Percentiles rank a stretch among this genome's conserved stretches.
Evolutionary conservation across 2,329 filamentous ascomycete genomes (phyloP).

Genomic region (Trichoderma koningiopsis): DNA sequence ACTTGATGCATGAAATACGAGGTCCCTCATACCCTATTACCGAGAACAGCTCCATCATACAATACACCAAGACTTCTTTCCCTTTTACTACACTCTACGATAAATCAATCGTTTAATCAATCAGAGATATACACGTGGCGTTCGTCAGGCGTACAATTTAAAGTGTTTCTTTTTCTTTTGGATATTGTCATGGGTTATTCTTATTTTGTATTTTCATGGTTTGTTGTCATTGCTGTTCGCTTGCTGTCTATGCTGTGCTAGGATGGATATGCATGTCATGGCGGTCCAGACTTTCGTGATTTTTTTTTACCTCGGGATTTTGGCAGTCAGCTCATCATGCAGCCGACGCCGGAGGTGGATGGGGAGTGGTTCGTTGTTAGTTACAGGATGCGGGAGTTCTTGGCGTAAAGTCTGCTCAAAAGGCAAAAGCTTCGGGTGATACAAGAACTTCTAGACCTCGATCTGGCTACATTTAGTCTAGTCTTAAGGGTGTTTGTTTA

Average conservation of each 20-base stretch:
- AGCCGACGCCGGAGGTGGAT: not conserved
- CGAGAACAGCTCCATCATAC: not conserved
- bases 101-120: not conserved
- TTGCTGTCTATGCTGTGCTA: not conserved
- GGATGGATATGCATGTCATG: not conserved
- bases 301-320: not conserved
- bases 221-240: too few relatives aligned
- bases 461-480: constrained; percentile 10
- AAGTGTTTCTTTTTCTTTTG: not conserved
- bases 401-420: not conserved
- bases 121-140: not conserved
- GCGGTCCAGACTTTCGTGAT: not conserved
- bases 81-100: not conserved
- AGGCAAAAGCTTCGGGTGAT: constrained; percentile 2
- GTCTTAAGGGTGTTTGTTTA: constrained; percentile 10
- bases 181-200: not conserved
- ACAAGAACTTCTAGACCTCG: constrained; percentile 19
- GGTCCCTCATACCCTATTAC: not conserved
- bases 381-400: not conserved
- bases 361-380: not conserved
- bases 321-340: not conserved
- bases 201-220: not conserved
- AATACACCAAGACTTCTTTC: not conserved
- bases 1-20: not conserved
- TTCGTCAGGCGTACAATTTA: not conserved